Base-by-base conservation (phyloP, 2,329 filamentous ascomycete species). In the Aspergillus sp. region DNA sequence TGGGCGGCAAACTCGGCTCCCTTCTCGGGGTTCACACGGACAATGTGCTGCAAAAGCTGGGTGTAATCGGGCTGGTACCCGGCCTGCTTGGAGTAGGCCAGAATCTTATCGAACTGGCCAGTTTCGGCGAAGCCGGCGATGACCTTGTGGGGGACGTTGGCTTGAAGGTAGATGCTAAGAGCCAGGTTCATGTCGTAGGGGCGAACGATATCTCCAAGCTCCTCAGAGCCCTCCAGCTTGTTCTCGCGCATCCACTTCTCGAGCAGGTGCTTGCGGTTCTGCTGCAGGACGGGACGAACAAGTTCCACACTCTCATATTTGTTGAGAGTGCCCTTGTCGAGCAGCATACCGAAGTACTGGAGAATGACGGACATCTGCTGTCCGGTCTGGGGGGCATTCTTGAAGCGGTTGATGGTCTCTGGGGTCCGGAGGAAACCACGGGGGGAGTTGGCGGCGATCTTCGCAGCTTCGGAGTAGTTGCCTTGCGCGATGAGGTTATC, bases 191-290 rank as follows among this genome's bases (percentile, higher is more conserved):
- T 83, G 73, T 99, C 95, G 69, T 97, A 92, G 20, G 90, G 85
- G 52, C 95, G 90, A 54, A 98, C 90, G 69, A 96, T 87, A 75
- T 99, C 96, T 80, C 95, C 95, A 53, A 99, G 86, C 77, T 97
- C 91, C 80, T 99, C 95, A 0, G 95, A 98, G 79, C 90, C 93
- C 75, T 96, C 91, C 49, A 99, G 85, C 82, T 99, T 99, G 78
- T 92, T 90, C 79, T 98, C 95, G 72, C 90, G 90, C 76, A 98
- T 85, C 96, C 96, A 99, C 79, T 99, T 99, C 80, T 98, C 95
- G 29, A 99, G 85, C 26, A 99, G 82, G 73, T 98, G 92, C 80
- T 97, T 98, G 65, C 95, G 88, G 76, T 93, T 95, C 78, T 99
- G 95, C 58, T 90, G 87, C 59, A 99, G 84, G 20, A 99, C 95